Percentiles rank a stretch among this genome's conserved stretches.
These are phyloP conservation scores for Fusarium irregulare DNA, from an alignment of 2,329 filamentous ascomycete species.

Conservation along the genomic window DNA sequence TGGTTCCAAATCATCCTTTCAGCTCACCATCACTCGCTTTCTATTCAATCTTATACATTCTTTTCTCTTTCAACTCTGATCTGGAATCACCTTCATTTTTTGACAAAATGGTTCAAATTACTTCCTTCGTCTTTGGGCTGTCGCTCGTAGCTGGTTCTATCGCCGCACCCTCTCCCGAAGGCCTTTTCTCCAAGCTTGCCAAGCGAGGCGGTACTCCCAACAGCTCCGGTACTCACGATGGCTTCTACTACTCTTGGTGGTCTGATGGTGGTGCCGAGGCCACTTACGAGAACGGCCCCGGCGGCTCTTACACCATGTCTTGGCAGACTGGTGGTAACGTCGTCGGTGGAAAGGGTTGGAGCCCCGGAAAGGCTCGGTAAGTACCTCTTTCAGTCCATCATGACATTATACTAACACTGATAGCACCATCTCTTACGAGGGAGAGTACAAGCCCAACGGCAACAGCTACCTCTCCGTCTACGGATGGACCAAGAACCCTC, in stretches of 20 bases:
- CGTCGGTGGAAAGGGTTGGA: slow-evolving; percentile 46
- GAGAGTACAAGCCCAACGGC: slow-evolving; percentile 50
- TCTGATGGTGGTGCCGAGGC: slow-evolving; percentile 58
- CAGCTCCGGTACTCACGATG: slow-evolving; percentile 52
- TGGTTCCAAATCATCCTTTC: background rate
- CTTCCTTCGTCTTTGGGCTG: slow-evolving; percentile 43
- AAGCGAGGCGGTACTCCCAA: slow-evolving; percentile 51
- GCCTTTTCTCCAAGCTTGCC: slow-evolving; percentile 45
- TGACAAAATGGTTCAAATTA: slow-evolving; percentile 42
- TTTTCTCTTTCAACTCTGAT: slow-evolving; percentile 14
- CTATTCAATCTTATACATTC: slow-evolving; percentile 23
- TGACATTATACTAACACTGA: background rate
- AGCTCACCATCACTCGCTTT: slow-evolving; percentile 25
- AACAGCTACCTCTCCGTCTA: slow-evolving; percentile 55
- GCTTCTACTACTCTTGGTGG: slow-evolving; percentile 62
- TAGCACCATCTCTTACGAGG: slow-evolving; percentile 45
- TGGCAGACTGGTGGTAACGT: slow-evolving; percentile 54
- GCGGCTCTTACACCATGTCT: slow-evolving; percentile 56
- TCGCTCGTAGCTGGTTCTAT: slow-evolving; percentile 40
- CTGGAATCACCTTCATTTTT: slow-evolving; percentile 14
- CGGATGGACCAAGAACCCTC: slow-evolving; percentile 53
- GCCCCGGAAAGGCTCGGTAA: slow-evolving; percentile 49
- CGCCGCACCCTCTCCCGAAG: slow-evolving; percentile 31
- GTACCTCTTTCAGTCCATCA: slow-evolving; percentile 42
- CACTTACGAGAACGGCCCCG: slow-evolving; percentile 58